Conservation (phyloP, 805 yeast species). For the Pichia phayaonensis region DNA sequence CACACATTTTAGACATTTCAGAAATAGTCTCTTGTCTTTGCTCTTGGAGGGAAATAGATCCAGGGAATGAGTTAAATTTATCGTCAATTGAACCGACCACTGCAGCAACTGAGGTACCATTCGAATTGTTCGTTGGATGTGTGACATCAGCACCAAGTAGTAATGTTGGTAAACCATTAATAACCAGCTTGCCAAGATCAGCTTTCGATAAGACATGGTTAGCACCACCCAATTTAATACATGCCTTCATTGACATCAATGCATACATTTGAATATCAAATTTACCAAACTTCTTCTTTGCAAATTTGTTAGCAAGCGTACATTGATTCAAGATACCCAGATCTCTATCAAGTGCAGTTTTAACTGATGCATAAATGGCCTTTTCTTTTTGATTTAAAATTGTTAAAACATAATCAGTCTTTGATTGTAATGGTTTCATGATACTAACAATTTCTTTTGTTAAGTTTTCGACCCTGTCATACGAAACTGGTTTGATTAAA, state of each 20-base stretch:
- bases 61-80: conserved; percentile 22
- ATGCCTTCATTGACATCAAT: conserved; percentile 27
- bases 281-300: conserved; percentile 17
- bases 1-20: conserved; percentile 21
- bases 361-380: conserved; percentile 21
- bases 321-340: conserved; percentile 26
- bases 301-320: conserved; percentile 22
- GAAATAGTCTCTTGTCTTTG: conserved; percentile 19
- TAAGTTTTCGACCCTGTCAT: conserved; percentile 10
- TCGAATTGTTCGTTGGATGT: conserved; percentile 20
- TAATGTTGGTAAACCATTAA: conserved; percentile 20
- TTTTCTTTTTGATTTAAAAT: conserved; percentile 20
- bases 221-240: conserved; percentile 26
- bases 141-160: conserved; percentile 26
- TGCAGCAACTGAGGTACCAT: conserved; percentile 17
- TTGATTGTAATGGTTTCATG: conserved; percentile 13
- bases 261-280: conserved; percentile 26
- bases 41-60: conserved; percentile 19
- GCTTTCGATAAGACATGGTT: conserved; percentile 18
- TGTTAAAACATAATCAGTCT: conserved; percentile 19
- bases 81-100: conserved; percentile 20
- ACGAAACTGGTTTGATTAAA: conserved; percentile 6
- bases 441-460: conserved; percentile 10
- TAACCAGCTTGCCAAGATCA: conserved; percentile 14
- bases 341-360: conserved; percentile 22